Base-by-base conservation (phyloP, 2,329 filamentous ascomycete species). In the Tympanopsis confertula region DNA sequence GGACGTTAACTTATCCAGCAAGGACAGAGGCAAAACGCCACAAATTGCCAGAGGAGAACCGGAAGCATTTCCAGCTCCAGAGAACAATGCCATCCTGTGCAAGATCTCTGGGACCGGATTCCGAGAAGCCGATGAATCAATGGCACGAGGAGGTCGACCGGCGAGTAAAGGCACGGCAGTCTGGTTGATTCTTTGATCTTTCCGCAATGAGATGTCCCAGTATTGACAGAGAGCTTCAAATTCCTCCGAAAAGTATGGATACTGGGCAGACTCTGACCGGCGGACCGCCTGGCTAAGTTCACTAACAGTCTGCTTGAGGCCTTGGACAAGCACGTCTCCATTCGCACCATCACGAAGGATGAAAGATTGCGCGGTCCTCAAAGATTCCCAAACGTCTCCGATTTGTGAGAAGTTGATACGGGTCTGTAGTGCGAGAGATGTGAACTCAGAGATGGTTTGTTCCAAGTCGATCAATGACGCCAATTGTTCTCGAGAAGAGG, bases 221-320 rank as follows among this genome's bases (percentile, higher is more conserved):
- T 33, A 33, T 33, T 33, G 30, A 15, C 30, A 33, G 10, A 33
- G 15, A 17, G 30, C 30, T 33, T 33, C 30, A 17, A 33, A 33
- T 54, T 45, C 36, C 44, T 49, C 35, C 64, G 57, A 17, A 77
- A 56, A 20, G 68, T 56, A 5, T 60, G 53, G 19, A 70, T 53
- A 41, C 80, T 72, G 33, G 74, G 61, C 4, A 81, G 53, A 4
- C 59, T 55, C 47, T 79, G 74, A 38, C 81, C 81, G 40, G 75
- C 63, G 2, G 56, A 46, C 3, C 63, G 55, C 37, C 81, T 63
- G 42, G 71, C 74, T 1, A 75, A 69, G 18, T 54, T 52, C 13
- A 64, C 50, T 12, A 56, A 57, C 17, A 47, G 54, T 5, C 63
- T 55, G 28, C 67, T 58, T 10, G 55, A 56, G 15, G 59, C 63